A percentile compares a stretch with the other conserved stretches of the same genome.
phyloP scores from a whole-genome alignment of 176 grass and related monocot species.

The Hsuehochloa calcarea region DNA sequence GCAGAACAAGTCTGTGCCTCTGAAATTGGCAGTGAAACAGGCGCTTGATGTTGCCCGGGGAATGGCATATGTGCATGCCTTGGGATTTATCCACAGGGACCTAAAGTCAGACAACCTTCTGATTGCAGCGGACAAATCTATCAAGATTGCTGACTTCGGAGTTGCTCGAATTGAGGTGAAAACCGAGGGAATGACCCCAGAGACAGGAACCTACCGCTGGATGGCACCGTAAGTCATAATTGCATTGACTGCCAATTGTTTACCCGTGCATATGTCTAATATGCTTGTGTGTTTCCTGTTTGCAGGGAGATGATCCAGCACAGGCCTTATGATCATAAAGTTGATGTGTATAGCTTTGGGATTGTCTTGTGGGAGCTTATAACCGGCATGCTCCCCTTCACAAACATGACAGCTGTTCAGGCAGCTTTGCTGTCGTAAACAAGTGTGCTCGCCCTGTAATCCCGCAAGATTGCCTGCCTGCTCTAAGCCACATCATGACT shows the following conservation, averaged over 20 bases:
- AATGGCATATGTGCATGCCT: conserved; percentile 66
- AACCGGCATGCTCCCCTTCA: conserved; percentile 67
- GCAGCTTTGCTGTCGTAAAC: conserved; percentile 72
- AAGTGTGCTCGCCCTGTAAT: conserved; percentile 49
- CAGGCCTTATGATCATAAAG: conserved; percentile 76
- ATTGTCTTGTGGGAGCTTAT: conserved; percentile 81
- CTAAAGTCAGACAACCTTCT: conserved; percentile 80
- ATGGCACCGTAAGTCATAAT: conserved; percentile 77
- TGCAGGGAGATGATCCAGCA: conserved; percentile 89
- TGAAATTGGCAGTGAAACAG: conserved; percentile 61
- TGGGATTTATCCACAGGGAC: conserved; percentile 70
- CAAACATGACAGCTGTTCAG: conserved; percentile 83
- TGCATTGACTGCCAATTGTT: background rate
- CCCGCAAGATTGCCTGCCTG: conserved; percentile 55
- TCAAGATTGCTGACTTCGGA: conserved; percentile 87
- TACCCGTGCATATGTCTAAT: background rate
- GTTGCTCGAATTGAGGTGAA: conserved; percentile 78
- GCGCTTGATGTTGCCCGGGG: conserved; percentile 67
- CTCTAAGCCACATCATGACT: conserved; percentile 62
- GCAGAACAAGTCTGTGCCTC: conserved; percentile 61
- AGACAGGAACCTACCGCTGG: conserved; percentile 81
- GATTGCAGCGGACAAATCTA: conserved; percentile 71
- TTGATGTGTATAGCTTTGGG: conserved; percentile 79
- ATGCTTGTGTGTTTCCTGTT: background rate
- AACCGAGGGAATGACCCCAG: conserved; percentile 77